Conservation (phyloP, 345 rosid species). For the Eucalyptus curtisii region DNA sequence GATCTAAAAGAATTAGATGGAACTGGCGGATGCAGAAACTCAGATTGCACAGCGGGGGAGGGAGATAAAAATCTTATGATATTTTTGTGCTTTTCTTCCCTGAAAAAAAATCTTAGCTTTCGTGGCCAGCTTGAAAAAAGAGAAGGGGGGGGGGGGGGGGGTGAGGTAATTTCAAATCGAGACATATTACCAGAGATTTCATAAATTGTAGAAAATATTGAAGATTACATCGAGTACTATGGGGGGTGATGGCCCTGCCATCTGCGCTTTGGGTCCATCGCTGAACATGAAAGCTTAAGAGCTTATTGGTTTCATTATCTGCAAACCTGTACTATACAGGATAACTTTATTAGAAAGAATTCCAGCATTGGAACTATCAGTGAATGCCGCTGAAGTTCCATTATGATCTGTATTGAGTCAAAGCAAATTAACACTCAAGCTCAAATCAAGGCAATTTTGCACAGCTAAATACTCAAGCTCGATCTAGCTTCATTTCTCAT, state of each 20-base stretch:
- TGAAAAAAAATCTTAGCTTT: background rate
- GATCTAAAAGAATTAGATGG: background rate
- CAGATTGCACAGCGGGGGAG: background rate
- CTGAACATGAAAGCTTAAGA: background rate
- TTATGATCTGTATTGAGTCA: background rate
- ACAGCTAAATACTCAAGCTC: background rate
- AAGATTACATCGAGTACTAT: no score
- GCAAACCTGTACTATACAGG: background rate
- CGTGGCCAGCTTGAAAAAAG: rapidly evolving
- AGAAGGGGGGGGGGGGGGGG: background rate
- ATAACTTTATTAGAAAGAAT: background rate
- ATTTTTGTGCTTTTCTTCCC: background rate
- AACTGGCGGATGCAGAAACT: background rate
- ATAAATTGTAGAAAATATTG: background rate
- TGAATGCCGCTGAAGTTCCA: background rate
- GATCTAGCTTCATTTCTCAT: background rate
- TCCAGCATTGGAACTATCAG: background rate
- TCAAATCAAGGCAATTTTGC: background rate
- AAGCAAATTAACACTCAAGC: background rate
- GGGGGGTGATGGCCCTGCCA: background rate
- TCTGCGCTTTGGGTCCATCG: background rate
- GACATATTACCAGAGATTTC: background rate
- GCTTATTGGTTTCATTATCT: background rate
- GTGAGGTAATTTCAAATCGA: background rate
- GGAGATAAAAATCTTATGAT: background rate